Evolutionary conservation across 768 basidiomycete genomes (phyloP).

Genomic region (Boletus tylopilopsis): DNA sequence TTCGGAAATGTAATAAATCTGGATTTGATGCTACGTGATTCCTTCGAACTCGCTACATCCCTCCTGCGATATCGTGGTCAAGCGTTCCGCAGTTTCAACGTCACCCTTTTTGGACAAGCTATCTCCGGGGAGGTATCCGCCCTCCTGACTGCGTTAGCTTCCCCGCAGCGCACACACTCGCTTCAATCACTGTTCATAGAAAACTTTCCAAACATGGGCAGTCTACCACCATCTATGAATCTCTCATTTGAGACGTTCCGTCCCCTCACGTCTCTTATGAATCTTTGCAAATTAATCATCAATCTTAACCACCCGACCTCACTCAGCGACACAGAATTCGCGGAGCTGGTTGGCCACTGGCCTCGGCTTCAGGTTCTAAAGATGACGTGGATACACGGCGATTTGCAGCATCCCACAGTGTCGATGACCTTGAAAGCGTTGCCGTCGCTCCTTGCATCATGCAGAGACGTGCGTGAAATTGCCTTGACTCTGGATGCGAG

Average conservation of each 20-base stretch:
- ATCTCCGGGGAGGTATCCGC: neutral
- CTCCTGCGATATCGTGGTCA: conserved; percentile 1
- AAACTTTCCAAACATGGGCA: too few species aligned
- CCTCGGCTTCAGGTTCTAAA: neutral
- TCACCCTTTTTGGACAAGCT: neutral
- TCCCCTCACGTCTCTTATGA: neutral
- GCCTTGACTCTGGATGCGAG: too few species aligned
- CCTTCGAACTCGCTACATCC: neutral
- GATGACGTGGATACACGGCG: too few species aligned
- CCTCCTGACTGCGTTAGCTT: neutral
- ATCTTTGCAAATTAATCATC: conserved; percentile 2
- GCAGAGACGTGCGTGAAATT: neutral
- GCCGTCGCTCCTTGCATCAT: neutral
- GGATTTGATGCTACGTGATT: neutral
- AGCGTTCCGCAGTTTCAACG: neutral
- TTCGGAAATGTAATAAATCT: neutral
- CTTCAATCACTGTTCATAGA: neutral
- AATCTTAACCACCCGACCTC: neutral
- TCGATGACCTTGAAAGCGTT: neutral
- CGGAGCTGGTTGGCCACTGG: neutral
- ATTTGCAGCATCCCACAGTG: neutral
- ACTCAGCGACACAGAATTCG: neutral
- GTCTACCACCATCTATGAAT: neutral
- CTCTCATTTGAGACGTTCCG: neutral
- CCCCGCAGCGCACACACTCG: conserved; percentile 3